Conservation (phyloP, 495 filamentous ascomycete species). For the Cairneyella variabilis region DNA sequence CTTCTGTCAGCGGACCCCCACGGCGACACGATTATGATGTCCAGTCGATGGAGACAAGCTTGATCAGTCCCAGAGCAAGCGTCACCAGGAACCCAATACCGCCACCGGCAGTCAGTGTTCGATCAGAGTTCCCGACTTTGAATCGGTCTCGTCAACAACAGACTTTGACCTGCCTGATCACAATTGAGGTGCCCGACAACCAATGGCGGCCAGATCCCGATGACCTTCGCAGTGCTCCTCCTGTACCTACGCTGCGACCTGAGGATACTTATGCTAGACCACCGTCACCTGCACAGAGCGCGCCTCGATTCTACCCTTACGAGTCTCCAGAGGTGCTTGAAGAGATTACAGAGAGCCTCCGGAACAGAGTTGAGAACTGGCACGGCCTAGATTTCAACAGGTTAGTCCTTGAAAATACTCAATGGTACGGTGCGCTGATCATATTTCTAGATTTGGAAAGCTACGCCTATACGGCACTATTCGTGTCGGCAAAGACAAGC, state of each 20-base stretch:
- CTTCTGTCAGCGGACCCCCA: slow-evolving; percentile 49
- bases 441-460: slow-evolving; percentile 73
- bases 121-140: slow-evolving; percentile 94
- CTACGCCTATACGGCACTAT: slow-evolving; percentile 88
- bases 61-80: slow-evolving; percentile 66
- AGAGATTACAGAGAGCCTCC: slow-evolving; percentile 82
- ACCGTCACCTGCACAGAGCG: slow-evolving; percentile 46
- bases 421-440: slow-evolving; percentile 17
- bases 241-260: slow-evolving; percentile 37
- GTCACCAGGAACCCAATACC: slow-evolving; percentile 87
- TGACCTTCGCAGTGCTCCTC: slow-evolving; percentile 67
- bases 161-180: slow-evolving; percentile 88
- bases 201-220: slow-evolving; percentile 88
- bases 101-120: slow-evolving; percentile 82
- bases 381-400: slow-evolving; percentile 94
- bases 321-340: slow-evolving; percentile 67
- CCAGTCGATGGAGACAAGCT: slow-evolving; percentile 89
- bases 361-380: slow-evolving; percentile 92
- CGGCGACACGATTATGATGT: slow-evolving; percentile 92
- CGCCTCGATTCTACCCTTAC: slow-evolving; percentile 54
- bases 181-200: slow-evolving; percentile 88
- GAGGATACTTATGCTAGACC: slow-evolving; percentile 44
- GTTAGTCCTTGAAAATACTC: slow-evolving; percentile 41
- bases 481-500: slow-evolving; percentile 91
- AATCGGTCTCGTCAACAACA: slow-evolving; percentile 92